phyloP scores from a whole-genome alignment of 2,329 filamentous ascomycete genomes.

The Myriosclerotinia curreyana region DNA sequence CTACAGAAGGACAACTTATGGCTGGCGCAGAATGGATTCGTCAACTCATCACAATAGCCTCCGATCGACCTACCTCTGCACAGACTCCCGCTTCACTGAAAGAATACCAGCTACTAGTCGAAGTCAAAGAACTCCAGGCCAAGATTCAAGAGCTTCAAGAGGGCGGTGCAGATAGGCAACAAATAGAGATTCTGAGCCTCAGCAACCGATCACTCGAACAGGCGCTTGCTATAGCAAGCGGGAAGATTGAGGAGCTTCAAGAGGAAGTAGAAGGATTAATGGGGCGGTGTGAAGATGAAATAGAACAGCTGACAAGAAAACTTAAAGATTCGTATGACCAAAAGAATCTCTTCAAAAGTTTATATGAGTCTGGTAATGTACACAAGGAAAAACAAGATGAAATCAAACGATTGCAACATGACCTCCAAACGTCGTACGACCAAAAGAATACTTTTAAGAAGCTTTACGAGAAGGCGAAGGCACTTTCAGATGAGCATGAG shows the following conservation, averaged over 20 bases:
- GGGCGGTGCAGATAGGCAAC: neutral
- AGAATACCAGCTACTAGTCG: neutral
- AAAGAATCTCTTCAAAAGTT: neutral
- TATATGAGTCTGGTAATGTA: neutral
- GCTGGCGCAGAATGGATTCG: slow-evolving; percentile 18
- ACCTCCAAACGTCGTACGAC: neutral
- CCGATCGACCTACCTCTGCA: neutral
- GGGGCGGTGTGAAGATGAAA: slow-evolving; percentile 2
- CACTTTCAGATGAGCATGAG: slow-evolving; percentile 1
- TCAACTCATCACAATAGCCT: slow-evolving; percentile 7
- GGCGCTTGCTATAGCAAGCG: neutral
- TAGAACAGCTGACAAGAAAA: neutral
- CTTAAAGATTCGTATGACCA: neutral
- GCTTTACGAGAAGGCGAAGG: slow-evolving; percentile 1
- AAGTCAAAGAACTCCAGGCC: neutral
- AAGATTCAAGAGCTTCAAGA: slow-evolving; percentile 4
- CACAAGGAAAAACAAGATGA: neutral
- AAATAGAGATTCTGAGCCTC: neutral
- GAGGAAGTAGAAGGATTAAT: neutral
- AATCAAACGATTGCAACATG: neutral
- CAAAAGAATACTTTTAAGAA: neutral
- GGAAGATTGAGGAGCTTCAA: neutral
- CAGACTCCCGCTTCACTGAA: neutral
- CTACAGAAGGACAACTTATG: neutral
- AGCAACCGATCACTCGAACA: neutral